Evolutionary conservation across 2,329 filamentous ascomycete genomes (phyloP).

Genomic region (Sporothrix dimorphospora): DNA sequence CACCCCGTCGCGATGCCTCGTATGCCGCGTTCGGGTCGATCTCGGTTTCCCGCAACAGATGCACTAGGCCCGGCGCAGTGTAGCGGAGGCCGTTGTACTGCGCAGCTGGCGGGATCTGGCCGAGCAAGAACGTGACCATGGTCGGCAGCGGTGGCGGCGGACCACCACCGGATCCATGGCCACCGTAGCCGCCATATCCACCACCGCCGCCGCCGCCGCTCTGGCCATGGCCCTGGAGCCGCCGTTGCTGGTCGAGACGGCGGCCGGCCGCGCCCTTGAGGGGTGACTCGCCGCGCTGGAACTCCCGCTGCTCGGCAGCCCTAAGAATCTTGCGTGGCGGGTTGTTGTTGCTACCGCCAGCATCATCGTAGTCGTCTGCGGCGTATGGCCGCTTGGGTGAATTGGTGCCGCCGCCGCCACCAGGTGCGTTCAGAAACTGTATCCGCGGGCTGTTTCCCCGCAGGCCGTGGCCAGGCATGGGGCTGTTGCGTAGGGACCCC

Average conservation of each 20-base stretch:
- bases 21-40: constrained; percentile 60
- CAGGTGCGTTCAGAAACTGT: not conserved
- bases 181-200: constrained; percentile 43
- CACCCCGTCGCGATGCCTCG: constrained; percentile 43
- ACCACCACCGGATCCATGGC: constrained; percentile 38
- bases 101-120: constrained; percentile 73
- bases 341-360: constrained; percentile 44
- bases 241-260: constrained; percentile 76
- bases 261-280: constrained; percentile 88
- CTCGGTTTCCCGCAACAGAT: constrained; percentile 68
- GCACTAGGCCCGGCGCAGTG: constrained; percentile 70
- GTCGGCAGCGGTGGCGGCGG: constrained; percentile 71
- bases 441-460: constrained; percentile 31
- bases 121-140: constrained; percentile 65
- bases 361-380: constrained; percentile 71
- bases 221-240: constrained; percentile 43
- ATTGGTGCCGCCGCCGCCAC: constrained; percentile 42
- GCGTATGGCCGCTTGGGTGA: constrained; percentile 66
- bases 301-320: constrained; percentile 71
- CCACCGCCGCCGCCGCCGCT: constrained; percentile 41
- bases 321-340: constrained; percentile 85
- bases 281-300: constrained; percentile 86
- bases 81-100: constrained; percentile 73
- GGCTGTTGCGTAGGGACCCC: constrained; percentile 50
- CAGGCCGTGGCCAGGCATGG: constrained; percentile 39